Conservation (phyloP, 805 yeast genomes). For the Suhomyces emberorum region DNA sequence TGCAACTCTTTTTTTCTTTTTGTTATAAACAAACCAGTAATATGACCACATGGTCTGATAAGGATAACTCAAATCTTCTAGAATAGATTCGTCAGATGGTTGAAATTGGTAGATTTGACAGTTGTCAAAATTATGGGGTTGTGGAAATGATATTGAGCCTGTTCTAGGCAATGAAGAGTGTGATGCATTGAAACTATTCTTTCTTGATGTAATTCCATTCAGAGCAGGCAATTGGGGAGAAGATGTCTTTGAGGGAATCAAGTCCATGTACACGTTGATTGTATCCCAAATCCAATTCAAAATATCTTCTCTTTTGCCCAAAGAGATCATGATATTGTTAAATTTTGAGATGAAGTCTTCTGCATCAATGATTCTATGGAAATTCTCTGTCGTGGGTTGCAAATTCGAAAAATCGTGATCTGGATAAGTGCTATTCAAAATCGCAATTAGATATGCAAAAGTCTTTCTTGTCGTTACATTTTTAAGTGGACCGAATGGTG, state of each 20-base stretch:
- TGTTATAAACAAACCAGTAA: conserved; percentile 91
- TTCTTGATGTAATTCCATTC: conserved; percentile 15
- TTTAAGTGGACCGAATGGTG: conserved; percentile 92
- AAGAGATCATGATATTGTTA: conserved; percentile 65
- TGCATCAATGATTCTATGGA: conserved; percentile 31
- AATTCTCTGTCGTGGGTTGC: conserved; percentile 69
- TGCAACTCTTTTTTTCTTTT: conserved; percentile 87
- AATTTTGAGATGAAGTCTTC: conserved; percentile 61
- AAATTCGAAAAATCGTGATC: conserved; percentile 91
- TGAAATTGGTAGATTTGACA: conserved; percentile 64
- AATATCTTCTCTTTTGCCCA: conserved; percentile 40
- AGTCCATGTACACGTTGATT: conserved; percentile 76
- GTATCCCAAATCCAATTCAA: conserved; percentile 83
- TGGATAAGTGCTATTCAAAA: conserved; percentile 87
- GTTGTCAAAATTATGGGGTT: conserved; percentile 27
- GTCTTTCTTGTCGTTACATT: conserved; percentile 83
- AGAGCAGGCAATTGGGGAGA: conserved; percentile 21
- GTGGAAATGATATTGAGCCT: conserved; percentile 7
- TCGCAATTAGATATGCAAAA: conserved; percentile 87
- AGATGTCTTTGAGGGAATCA: conserved; percentile 35
- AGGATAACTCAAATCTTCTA: conserved; percentile 53
- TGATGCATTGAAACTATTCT: conserved; percentile 25
- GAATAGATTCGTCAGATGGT: conserved; percentile 57
- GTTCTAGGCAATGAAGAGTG: conserved; percentile 7
- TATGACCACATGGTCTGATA: conserved; percentile 62